Evolutionary conservation across 176 grass and related monocot genomes (phyloP), one percentile per base, ranked within the genome.

Genomic region (Stipa capillata): DNA sequence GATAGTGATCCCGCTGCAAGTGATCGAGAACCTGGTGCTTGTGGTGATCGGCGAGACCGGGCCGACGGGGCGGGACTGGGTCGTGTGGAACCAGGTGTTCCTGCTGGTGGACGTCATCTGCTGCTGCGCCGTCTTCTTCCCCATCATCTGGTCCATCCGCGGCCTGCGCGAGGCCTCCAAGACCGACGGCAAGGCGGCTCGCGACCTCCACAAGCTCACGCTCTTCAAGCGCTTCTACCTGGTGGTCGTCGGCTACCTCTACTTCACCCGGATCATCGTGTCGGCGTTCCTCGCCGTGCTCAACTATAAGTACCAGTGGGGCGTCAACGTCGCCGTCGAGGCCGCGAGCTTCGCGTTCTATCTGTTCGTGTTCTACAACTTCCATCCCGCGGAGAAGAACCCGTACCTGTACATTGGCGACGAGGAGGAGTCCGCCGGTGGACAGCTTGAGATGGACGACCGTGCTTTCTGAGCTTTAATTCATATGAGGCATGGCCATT

Each of bases 221-320:
- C 91, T 93, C 65, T 93, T 93, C 84, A 93, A 85, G 84, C 72
- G 82, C 42, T 93, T 93, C 87, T 93, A 89, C 77, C 5, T 93
- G 2, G 84, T 89, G 2, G 87, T 93, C 36, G 81, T 93, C 35
- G 76, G 81, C 11, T 93, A 93, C 65, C 91, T 93, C 49, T 93
- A 89, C 77, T 89, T 93, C 84, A 89, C 87, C 13, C 53, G 81
- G 51, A 89, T 93, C 67, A 51, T 85, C 42, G 72, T 70, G 0
- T 81, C 87, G 2, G 84, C 84, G 7, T 79, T 89, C 48, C 71
- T 79, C 23, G 60, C 84, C 0, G 2, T 89, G 72, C 84, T 93
- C 66, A 72, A 3, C 68, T 89, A 93, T 77, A 84, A 5, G 72
- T 84, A 87, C 71, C 77, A 87, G 59, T 93, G 91, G 91, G 81